Percentiles rank a stretch among this genome's conserved stretches.
These are phyloP conservation scores for Kwoniella europaea DNA, from an alignment of 768 basidiomycete species.

Conservation along the genomic window DNA sequence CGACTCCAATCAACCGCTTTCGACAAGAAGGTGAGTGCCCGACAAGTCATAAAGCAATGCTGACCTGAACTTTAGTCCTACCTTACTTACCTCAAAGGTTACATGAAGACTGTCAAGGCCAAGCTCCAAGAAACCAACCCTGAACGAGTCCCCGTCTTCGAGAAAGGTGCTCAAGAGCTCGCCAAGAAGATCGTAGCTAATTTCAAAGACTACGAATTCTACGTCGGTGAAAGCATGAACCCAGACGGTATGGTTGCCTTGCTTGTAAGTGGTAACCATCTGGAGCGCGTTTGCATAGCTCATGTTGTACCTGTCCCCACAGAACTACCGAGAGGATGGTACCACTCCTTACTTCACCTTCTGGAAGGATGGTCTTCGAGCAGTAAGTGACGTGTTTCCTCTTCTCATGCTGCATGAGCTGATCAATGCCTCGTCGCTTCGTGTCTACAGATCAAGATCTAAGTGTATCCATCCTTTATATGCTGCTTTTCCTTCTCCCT, in stretches of 20 bases:
- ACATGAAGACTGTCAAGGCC: conserved; percentile 90
- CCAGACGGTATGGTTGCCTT: conserved; percentile 92
- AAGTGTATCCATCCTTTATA: conserved; percentile 13
- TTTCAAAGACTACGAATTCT: conserved; percentile 93
- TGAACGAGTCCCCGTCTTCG: conserved; percentile 73
- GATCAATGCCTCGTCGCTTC: too few relatives aligned
- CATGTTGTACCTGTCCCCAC: neutral
- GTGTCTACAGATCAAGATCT: conserved; percentile 40
- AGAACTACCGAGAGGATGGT: conserved; percentile 76
- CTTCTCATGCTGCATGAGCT: neutral
- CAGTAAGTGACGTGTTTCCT: conserved; percentile 53
- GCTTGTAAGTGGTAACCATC: conserved; percentile 59
- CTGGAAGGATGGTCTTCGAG: conserved; percentile 94
- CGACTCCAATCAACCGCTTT: conserved; percentile 79
- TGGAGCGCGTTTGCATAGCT: too few relatives aligned
- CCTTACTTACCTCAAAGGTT: conserved; percentile 82
- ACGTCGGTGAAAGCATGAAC: conserved; percentile 64
- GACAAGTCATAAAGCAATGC: neutral
- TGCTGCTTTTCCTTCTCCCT: neutral
- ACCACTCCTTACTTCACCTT: conserved; percentile 83
- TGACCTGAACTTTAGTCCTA: conserved; percentile 60
- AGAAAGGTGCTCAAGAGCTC: conserved; percentile 74
- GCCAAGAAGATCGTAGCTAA: conserved; percentile 88
- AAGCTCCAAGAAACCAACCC: conserved; percentile 66
- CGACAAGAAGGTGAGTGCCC: conserved; percentile 75